Conservation (phyloP, 2,329 filamentous ascomycete species). For the Ascochyta viciae-villosae region DNA sequence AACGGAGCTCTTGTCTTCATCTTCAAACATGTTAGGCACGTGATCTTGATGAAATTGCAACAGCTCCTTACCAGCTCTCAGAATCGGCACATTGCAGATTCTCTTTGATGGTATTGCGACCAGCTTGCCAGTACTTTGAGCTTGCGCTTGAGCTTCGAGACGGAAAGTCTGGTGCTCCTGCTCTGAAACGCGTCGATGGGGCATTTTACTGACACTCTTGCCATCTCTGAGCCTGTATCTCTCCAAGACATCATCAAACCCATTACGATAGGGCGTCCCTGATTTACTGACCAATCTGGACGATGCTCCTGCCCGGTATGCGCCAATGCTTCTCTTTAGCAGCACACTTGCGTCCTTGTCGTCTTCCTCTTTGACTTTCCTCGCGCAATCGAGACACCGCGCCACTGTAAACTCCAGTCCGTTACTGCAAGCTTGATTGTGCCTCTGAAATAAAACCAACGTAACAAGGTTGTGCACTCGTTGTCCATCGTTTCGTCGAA, state of each 20-base stretch:
- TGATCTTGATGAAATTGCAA: background rate
- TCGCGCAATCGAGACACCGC: conserved; percentile 7
- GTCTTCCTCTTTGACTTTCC: background rate
- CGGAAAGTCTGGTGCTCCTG: conserved; percentile 1
- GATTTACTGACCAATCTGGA: background rate
- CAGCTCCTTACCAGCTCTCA: background rate
- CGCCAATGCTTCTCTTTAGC: background rate
- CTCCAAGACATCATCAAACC: background rate
- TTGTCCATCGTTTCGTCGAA: background rate
- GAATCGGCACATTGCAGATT: background rate
- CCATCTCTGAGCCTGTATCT: background rate
- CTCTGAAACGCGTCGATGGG: conserved; percentile 4
- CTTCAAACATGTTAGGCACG: background rate
- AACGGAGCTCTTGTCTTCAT: background rate
- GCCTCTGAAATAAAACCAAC: background rate
- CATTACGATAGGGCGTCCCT: background rate
- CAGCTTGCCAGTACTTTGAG: background rate
- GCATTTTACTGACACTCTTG: background rate
- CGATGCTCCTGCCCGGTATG: background rate
- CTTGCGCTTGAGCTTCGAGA: background rate
- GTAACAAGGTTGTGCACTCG: conserved; percentile 1
- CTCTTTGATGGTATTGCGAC: background rate
- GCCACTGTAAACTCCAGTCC: background rate
- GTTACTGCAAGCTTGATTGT: background rate
- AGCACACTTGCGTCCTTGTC: background rate